These are phyloP conservation scores for Senna siamea DNA, from an alignment of 306 rosid species.

Conservation along the genomic window DNA sequence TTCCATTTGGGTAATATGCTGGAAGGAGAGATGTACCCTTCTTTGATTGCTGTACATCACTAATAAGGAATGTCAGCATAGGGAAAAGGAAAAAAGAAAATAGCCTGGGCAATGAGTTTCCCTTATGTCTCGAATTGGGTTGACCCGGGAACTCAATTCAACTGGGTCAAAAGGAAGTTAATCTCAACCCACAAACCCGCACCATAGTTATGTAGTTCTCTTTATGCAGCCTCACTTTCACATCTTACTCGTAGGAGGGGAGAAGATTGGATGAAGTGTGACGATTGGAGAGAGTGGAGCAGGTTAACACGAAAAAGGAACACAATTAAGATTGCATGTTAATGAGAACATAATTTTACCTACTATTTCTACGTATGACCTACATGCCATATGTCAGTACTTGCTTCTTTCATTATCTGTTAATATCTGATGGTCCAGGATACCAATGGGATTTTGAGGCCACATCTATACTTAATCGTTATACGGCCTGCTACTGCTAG, in stretches of 20 bases:
- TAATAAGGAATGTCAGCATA: constrained; percentile 29
- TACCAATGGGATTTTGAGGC: constrained; percentile 35
- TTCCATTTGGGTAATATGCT: constrained; percentile 19
- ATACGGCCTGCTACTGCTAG: too few relatives aligned
- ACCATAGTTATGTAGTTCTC: not conserved
- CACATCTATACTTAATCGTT: not conserved
- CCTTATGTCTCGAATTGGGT: not conserved
- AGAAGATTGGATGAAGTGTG: constrained; percentile 27
- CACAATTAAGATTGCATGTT: constrained; percentile 4
- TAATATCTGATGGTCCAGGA: constrained; percentile 41
- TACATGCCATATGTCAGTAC: not conserved
- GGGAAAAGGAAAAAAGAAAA: not conserved
- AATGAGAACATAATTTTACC: constrained; percentile 46
- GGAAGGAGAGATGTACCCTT: constrained; percentile 53
- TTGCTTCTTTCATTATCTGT: constrained; percentile 39
- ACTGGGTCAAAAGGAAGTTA: too few relatives aligned
- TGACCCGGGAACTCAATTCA: too few relatives aligned
- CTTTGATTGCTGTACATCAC: constrained; percentile 56
- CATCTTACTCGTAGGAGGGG: not conserved
- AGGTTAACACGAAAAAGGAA: not conserved
- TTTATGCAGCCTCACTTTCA: not conserved
- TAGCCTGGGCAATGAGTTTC: not conserved
- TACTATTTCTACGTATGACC: constrained; percentile 40
- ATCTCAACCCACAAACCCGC: not conserved
- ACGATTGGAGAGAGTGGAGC: not conserved